Evolutionary conservation across 345 rosid species (phyloP), one percentile per base, ranked within the genome.

Genomic region (Euphorbia lathyris): DNA sequence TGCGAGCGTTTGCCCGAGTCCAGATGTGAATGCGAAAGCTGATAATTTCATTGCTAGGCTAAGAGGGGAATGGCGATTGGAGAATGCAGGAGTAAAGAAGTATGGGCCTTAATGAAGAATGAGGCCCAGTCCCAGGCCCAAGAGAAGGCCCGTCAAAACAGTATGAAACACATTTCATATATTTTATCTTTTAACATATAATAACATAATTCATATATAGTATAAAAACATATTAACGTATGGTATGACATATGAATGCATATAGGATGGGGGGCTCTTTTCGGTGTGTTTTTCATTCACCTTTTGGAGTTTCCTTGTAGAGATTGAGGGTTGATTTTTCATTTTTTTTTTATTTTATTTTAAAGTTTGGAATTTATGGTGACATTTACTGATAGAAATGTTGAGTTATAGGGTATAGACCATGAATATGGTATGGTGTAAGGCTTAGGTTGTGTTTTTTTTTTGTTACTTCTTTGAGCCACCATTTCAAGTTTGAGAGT

Each of bases 11-110:
- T 90, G 93, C 68, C 91, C 90, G n/a, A 93, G 95, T 70, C 97
- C 97, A 10, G 98, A 93, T 72, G 96, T 93, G 16, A 85, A 93
- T 67, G 72, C 68, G 16, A 88, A 93, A 78, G 98, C 97, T 9
- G 98, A 87, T 32, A 77, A 76, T 25, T 93, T 93, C 80, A 93
- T 93, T n/a, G 95, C 98, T 34, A 85, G 89, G 81, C 86, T 88
- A 9, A 77, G 82, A 69, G 98, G 79, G 17, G 94, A 76, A 19
- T 92, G 94, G 98, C 82, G 85, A 70, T 76, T 90, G 20, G 98
- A 90, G 77, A 90, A 87, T 80, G 14, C 77, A 78, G 22, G 90
- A 87, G 77, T 85, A 82, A 75, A 70, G 68, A 53, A 74, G 67
- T 1, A n/a, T 64, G 77, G 81, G 84, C 76, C 72, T 20, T 7